Percentiles rank a stretch among this genome's conserved stretches.
These are phyloP conservation scores for Penicillium samsonianum DNA, from an alignment of 495 filamentous ascomycete genomes.

Conservation along the genomic window DNA sequence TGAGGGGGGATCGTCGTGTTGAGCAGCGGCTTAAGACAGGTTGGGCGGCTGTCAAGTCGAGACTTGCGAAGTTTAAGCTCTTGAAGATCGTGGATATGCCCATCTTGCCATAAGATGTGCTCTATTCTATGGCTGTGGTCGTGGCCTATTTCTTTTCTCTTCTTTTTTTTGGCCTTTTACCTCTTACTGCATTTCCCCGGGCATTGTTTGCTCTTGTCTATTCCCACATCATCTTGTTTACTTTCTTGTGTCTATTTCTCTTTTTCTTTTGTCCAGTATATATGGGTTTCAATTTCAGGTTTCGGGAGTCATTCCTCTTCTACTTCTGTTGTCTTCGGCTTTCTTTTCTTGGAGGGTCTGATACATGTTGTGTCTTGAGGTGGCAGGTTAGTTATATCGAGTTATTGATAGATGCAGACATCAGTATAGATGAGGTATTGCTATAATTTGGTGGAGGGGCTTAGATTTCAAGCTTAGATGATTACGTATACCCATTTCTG, in stretches of 20 bases:
- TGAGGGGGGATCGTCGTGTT: slow-evolving; percentile 71
- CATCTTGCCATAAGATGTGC: slow-evolving; percentile 25
- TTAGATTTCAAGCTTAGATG: neutral
- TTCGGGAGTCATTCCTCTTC: slow-evolving; percentile 15
- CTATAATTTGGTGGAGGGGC: neutral
- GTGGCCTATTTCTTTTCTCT: neutral
- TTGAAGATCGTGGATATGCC: slow-evolving; percentile 31
- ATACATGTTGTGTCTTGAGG: slow-evolving; percentile 2
- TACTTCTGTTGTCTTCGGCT: slow-evolving; percentile 13
- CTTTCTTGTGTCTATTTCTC: slow-evolving; percentile 13
- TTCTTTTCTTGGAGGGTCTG: slow-evolving; percentile 9
- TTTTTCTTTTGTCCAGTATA: slow-evolving; percentile 34
- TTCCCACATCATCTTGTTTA: slow-evolving; percentile 7
- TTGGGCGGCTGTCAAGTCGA: slow-evolving; percentile 60
- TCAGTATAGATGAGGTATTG: neutral
- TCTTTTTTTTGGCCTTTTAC: slow-evolving; percentile 10
- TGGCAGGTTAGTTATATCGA: neutral
- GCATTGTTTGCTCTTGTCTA: slow-evolving; percentile 4
- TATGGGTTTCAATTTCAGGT: slow-evolving; percentile 31
- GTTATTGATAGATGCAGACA: neutral
- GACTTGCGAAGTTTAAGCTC: slow-evolving; percentile 51
- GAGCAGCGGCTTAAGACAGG: slow-evolving; percentile 73
- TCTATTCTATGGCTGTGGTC: slow-evolving; percentile 1
- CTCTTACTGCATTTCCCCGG: slow-evolving; percentile 7
- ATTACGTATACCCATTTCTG: neutral